Evolutionary conservation across 805 yeast species (phyloP).

Genomic region (Candida yuanshanica): DNA sequence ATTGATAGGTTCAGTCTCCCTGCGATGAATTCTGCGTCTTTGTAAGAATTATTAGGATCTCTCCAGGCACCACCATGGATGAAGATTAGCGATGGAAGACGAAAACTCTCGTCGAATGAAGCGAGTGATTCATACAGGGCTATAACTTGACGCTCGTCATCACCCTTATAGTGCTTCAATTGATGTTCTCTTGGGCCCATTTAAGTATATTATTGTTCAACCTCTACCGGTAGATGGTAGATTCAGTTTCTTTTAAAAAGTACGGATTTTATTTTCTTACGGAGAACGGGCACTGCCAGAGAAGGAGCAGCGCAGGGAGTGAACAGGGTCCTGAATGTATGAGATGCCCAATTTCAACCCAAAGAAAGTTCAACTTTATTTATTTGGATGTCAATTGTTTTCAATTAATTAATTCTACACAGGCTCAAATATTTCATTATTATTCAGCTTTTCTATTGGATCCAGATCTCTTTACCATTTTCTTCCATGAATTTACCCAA

Average conservation of each 20-base stretch:
- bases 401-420: no score
- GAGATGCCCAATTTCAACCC: no score
- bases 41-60: conserved; percentile 54
- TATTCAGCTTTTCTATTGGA: no score
- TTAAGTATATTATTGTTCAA: neutral
- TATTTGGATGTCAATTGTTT: no score
- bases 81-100: conserved; percentile 37
- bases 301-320: no score
- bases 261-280: no score
- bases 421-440: no score
- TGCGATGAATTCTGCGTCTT: conserved; percentile 42
- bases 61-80: conserved; percentile 93
- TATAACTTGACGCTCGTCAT: neutral
- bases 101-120: neutral
- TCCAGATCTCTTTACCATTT: conserved; percentile 64
- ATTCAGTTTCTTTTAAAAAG: no score
- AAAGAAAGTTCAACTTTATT: no score
- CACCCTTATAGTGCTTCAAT: neutral
- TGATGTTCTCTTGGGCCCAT: neutral
- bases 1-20: conserved; percentile 13
- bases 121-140: neutral
- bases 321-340: no score
- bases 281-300: no score
- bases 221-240: no score
- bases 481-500: conserved; percentile 57